These are phyloP conservation scores for Leptographium flavum DNA, from an alignment of 2,329 filamentous ascomycete species.

Conservation along the genomic window DNA sequence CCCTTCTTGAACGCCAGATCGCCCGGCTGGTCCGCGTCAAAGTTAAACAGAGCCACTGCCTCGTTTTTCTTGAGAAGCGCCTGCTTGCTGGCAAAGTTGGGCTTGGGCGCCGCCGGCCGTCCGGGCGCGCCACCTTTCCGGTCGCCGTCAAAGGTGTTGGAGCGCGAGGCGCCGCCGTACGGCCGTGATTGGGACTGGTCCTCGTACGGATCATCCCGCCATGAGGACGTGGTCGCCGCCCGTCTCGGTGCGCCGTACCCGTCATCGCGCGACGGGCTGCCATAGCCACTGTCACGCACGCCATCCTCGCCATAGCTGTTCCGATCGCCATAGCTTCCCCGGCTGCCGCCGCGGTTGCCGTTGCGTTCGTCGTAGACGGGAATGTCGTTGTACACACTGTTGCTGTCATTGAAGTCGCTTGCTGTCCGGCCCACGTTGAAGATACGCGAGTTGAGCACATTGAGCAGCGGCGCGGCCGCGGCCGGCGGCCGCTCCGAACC, in stretches of 20 bases:
- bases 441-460: constrained; percentile 67
- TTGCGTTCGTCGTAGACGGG: constrained; percentile 76
- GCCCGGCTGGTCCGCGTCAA: constrained; percentile 84
- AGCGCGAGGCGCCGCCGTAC: constrained; percentile 27
- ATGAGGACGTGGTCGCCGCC: constrained; percentile 40
- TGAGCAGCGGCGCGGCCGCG: constrained; percentile 71
- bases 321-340: constrained; percentile 15
- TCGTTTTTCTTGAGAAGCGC: constrained; percentile 54
- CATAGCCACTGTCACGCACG: constrained; percentile 14
- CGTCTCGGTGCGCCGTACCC: constrained; percentile 44
- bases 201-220: constrained; percentile 66
- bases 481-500: constrained; percentile 67
- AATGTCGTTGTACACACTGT: constrained; percentile 82
- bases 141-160: constrained; percentile 32
- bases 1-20: constrained; percentile 96
- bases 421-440: constrained; percentile 54
- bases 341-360: constrained; percentile 66
- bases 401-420: constrained; percentile 25
- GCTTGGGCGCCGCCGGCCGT: constrained; percentile 78
- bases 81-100: constrained; percentile 54
- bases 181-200: constrained; percentile 16
- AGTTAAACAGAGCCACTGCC: constrained; percentile 82
- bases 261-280: constrained; percentile 16
- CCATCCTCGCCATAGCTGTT: constrained; percentile 18
- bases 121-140: constrained; percentile 44